phyloP scores from a whole-genome alignment of 495 filamentous ascomycete species.

The Hypoxylon fuscum region DNA sequence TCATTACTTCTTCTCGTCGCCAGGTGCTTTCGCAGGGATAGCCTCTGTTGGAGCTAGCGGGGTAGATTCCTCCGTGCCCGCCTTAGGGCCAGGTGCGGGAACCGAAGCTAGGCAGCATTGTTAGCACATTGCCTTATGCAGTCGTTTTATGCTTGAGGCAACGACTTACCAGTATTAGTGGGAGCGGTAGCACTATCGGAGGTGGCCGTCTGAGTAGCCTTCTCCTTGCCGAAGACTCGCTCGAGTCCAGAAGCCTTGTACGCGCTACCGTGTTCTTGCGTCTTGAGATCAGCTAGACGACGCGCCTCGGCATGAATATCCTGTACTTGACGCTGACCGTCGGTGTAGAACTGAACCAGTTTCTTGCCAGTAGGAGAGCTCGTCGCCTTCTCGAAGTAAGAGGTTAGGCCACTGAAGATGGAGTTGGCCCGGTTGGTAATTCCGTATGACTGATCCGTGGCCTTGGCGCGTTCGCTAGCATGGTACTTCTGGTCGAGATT shows the following conservation, averaged over 20 bases:
- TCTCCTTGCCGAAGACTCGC: slow-evolving; percentile 56
- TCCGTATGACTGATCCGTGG: slow-evolving; percentile 78
- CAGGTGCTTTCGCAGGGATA: slow-evolving; percentile 34
- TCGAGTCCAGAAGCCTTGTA: slow-evolving; percentile 59
- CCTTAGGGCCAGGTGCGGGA: slow-evolving; percentile 33
- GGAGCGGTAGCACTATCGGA: slow-evolving; percentile 31
- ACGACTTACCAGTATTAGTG: slow-evolving; percentile 39
- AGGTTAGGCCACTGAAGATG: slow-evolving; percentile 72
- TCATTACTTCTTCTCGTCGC: slow-evolving; percentile 34
- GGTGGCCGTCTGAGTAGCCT: slow-evolving; percentile 43
- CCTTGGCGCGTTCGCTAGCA: slow-evolving; percentile 78
- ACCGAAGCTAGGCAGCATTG: slow-evolving; percentile 20
- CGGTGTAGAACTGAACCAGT: slow-evolving; percentile 84
- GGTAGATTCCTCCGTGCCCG: slow-evolving; percentile 28
- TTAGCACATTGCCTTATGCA: slow-evolving; percentile 6
- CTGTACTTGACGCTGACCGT: slow-evolving; percentile 82
- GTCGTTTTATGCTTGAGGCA: background rate
- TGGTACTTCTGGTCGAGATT: slow-evolving; percentile 84
- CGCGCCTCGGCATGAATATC: slow-evolving; percentile 93
- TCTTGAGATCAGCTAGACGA: slow-evolving; percentile 87
- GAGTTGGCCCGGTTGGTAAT: slow-evolving; percentile 70
- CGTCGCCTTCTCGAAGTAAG: slow-evolving; percentile 92
- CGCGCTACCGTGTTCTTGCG: slow-evolving; percentile 64
- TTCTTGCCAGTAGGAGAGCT: slow-evolving; percentile 86
- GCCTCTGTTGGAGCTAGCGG: slow-evolving; percentile 29